Percentiles rank a stretch among this genome's conserved stretches.
Evolutionary conservation across 192 early-diverging fungal species (phyloP).

Genomic region (Coemansia sp.): DNA sequence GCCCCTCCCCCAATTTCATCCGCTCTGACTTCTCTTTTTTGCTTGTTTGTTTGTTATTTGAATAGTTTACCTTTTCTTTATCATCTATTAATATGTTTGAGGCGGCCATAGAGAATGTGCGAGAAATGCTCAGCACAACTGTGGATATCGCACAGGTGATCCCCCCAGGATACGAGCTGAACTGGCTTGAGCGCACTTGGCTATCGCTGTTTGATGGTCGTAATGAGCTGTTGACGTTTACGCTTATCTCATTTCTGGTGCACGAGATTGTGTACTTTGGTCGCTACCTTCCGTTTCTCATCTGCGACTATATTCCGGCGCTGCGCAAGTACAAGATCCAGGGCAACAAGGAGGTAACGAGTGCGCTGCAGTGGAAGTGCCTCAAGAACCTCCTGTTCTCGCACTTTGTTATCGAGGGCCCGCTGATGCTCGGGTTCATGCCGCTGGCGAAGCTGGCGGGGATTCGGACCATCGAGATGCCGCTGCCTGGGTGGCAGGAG

Average conservation of each 20-base stretch:
- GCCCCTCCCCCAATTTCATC: background rate
- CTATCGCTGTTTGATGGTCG: constrained; percentile 63
- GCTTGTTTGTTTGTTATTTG: background rate
- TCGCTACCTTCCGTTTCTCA: constrained; percentile 83
- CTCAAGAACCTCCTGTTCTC: constrained; percentile 66
- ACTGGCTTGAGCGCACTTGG: constrained; percentile 63
- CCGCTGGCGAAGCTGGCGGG: constrained; percentile 79
- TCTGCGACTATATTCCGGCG: constrained; percentile 82
- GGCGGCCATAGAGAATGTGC: constrained; percentile 22
- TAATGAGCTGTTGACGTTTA: constrained; percentile 69
- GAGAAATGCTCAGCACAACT: constrained; percentile 36
- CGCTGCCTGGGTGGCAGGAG: constrained; percentile 75
- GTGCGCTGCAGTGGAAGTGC: constrained; percentile 71
- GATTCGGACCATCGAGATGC: constrained; percentile 77
- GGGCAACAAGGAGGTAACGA: constrained; percentile 62
- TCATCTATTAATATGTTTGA: constrained; percentile 4
- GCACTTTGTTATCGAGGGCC: constrained; percentile 82
- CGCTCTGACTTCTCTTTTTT: constrained; percentile 4
- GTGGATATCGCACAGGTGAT: constrained; percentile 30
- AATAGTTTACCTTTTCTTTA: background rate
- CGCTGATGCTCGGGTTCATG: constrained; percentile 86
- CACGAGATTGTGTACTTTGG: constrained; percentile 93
- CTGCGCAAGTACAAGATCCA: constrained; percentile 92
- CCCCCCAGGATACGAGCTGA: constrained; percentile 36
- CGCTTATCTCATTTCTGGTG: constrained; percentile 74